phyloP scores from a whole-genome alignment of 2,329 filamentous ascomycete genomes.

The Mollisia scopiformis region DNA sequence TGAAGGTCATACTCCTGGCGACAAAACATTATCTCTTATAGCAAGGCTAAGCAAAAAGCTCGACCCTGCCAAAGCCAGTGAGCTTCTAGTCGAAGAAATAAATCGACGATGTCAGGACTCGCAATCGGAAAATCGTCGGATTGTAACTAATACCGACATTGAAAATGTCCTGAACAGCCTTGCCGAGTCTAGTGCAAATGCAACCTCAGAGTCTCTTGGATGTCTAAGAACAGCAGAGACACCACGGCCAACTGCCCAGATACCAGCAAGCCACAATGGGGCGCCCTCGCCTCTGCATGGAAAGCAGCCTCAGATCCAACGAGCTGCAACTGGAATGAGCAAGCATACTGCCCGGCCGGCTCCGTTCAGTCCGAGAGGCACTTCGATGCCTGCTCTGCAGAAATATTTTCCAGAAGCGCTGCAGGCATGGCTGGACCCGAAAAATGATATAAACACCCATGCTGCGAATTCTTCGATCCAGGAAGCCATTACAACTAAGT shows the following conservation, averaged over 20 bases:
- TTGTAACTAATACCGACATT: neutral
- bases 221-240: neutral
- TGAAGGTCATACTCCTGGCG: slow-evolving; percentile 13
- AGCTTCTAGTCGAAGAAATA: slow-evolving; percentile 4
- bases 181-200: too few relatives aligned
- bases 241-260: neutral
- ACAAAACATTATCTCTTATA: slow-evolving; percentile 16
- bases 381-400: too few relatives aligned
- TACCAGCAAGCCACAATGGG: too few relatives aligned
- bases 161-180: neutral
- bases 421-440: neutral
- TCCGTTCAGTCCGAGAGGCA: too few relatives aligned
- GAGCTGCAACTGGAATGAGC: too few relatives aligned
- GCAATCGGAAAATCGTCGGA: neutral
- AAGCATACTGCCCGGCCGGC: too few relatives aligned
- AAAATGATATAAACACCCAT: neutral
- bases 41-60: slow-evolving; percentile 17
- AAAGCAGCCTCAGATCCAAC: too few relatives aligned
- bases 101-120: neutral
- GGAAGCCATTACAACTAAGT: neutral
- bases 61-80: neutral
- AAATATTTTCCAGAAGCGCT: neutral
- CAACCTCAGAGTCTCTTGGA: neutral
- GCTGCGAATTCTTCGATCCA: neutral
- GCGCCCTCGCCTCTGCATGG: too few relatives aligned